phyloP scores from a whole-genome alignment of 768 basidiomycete genomes.

The Suillus luteus region DNA sequence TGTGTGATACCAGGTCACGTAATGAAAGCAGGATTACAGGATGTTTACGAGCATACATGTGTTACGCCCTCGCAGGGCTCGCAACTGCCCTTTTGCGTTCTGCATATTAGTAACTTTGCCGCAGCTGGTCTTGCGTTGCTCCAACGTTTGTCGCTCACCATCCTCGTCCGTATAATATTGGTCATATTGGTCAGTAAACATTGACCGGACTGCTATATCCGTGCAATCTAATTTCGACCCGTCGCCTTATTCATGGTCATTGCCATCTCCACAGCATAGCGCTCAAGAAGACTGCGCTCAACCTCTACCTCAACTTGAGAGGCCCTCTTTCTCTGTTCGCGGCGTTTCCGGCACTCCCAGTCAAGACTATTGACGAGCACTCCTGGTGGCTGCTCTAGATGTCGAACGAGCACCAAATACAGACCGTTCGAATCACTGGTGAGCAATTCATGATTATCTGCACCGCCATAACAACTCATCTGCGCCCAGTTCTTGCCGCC shows the following conservation, averaged over 20 bases:
- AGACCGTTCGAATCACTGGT: conserved; percentile 6
- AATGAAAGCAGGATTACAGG: background rate
- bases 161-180: background rate
- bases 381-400: conserved; percentile 3
- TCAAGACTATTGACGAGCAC: background rate
- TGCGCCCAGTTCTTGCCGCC: conserved; percentile 72
- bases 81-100: background rate
- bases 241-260: background rate
- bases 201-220: conserved; percentile 7
- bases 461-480: background rate
- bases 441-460: background rate
- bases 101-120: background rate
- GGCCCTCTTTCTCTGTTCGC: background rate
- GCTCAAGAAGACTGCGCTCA: conserved; percentile 1
- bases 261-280: conserved; percentile 11
- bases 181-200: conserved; percentile 4
- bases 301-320: background rate
- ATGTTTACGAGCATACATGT: background rate
- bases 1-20: background rate
- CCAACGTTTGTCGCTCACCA: background rate
- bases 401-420: conserved; percentile 1
- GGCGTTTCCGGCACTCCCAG: background rate
- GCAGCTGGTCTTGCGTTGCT: conserved; percentile 6
- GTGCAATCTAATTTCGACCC: conserved; percentile 1
- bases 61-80: background rate